phyloP scores from a whole-genome alignment of 2,329 filamentous ascomycete species.

The Botrytis medusae region DNA sequence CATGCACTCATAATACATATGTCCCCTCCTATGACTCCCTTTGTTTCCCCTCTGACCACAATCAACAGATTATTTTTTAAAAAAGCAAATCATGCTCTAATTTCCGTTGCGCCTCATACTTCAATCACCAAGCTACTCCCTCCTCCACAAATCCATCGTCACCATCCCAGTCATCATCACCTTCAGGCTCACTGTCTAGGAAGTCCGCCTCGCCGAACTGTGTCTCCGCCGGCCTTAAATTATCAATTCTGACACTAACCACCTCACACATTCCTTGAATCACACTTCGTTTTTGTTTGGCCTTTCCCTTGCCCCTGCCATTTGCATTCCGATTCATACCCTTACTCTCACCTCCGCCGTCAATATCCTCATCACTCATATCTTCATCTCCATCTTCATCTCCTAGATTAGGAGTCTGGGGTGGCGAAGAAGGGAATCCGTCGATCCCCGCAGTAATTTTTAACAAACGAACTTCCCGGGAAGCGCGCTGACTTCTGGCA shows the following conservation, averaged over 20 bases:
- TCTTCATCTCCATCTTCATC: constrained; percentile 23
- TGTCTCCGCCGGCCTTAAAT: constrained; percentile 68
- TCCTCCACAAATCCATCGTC: constrained; percentile 24
- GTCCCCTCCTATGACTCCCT: not conserved
- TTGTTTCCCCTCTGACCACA: not conserved
- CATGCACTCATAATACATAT: not conserved
- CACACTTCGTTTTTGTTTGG: constrained; percentile 42
- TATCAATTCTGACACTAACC: constrained; percentile 73
- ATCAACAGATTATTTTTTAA: not conserved
- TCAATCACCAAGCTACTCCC: constrained; percentile 15
- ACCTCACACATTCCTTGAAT: constrained; percentile 69
- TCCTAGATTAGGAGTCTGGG: constrained; percentile 15
- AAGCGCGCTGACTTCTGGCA: constrained; percentile 22
- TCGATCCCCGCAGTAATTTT: constrained; percentile 36
- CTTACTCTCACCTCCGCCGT: constrained; percentile 22
- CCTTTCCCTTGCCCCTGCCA: constrained; percentile 1
- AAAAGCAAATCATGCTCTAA: not conserved
- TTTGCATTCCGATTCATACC: not conserved
- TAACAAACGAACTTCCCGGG: constrained; percentile 35
- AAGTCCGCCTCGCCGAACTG: constrained; percentile 74
- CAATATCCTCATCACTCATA: constrained; percentile 27
- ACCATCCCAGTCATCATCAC: constrained; percentile 51
- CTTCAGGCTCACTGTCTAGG: constrained; percentile 56
- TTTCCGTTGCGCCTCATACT: not conserved
- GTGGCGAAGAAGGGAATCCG: constrained; percentile 24